Conservation (phyloP, 2,329 filamentous ascomycete genomes). For the Camillea tinctor region DNA sequence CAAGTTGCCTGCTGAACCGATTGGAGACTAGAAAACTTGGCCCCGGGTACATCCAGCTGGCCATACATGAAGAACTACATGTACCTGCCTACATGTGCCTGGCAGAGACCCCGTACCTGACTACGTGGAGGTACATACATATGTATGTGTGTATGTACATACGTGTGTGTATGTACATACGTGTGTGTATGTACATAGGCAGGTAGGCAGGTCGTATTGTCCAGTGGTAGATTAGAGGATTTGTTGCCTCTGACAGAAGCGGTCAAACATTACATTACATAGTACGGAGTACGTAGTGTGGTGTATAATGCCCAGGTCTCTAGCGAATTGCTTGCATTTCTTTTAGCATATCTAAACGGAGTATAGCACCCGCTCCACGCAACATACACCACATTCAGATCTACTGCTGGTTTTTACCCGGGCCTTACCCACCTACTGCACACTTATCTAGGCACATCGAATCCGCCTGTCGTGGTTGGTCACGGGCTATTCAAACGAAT, state of each 20-base stretch:
- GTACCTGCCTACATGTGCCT: background rate
- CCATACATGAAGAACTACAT: background rate
- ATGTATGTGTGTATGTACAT: no score
- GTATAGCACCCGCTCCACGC: constrained; percentile 10
- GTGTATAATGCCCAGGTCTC: background rate
- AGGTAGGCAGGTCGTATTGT: background rate
- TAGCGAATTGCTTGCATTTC: background rate
- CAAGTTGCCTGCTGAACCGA: background rate
- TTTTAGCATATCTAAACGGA: constrained; percentile 10
- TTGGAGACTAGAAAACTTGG: background rate
- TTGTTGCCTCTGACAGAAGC: background rate
- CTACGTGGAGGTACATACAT: background rate
- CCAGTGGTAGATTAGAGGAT: background rate
- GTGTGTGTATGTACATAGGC: no score
- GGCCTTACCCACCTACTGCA: constrained; percentile 24
- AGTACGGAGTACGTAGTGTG: no score
- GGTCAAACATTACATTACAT: background rate
- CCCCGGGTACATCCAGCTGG: background rate
- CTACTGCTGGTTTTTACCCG: constrained; percentile 22
- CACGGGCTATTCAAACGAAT: constrained; percentile 14
- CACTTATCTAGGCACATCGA: constrained; percentile 19
- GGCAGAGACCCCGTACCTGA: background rate
- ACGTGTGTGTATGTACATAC: background rate
- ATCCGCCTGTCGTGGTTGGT: constrained; percentile 19
- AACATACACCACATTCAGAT: constrained; percentile 14